Evolutionary conservation across 148 eudicot species (phyloP).

Genomic region (Salicornia ramosissima): DNA sequence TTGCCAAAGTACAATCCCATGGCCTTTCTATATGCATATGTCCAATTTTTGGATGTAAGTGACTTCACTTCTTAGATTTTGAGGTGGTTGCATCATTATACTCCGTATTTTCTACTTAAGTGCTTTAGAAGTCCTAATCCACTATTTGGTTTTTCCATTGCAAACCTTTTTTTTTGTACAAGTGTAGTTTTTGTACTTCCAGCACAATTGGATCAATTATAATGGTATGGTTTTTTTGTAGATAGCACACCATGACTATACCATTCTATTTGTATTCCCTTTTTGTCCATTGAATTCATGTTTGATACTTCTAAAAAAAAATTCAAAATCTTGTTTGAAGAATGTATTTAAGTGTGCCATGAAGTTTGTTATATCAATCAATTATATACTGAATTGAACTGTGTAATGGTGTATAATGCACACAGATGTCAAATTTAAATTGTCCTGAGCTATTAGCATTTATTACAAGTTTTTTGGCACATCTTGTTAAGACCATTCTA

Average conservation of each 20-base stretch:
- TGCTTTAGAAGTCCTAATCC: constrained; percentile 3
- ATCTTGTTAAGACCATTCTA: not conserved
- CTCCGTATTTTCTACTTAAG: not conserved
- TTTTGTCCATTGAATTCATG: no score
- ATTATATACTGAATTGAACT: not conserved
- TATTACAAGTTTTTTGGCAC: not conserved
- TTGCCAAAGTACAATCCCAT: constrained; percentile 95
- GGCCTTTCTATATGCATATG: constrained; percentile 95
- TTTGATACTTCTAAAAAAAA: no score
- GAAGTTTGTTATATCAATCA: not conserved
- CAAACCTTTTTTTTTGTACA: no score
- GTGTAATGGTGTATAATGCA: not conserved
- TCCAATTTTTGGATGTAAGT: constrained; percentile 90
- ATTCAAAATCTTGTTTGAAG: no score
- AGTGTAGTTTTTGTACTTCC: no score
- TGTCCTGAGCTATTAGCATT: no score
- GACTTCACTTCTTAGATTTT: constrained; percentile 10
- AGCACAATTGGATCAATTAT: no score
- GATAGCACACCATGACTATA: no score
- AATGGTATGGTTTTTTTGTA: no score
- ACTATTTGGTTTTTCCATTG: not conserved
- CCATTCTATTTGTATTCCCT: no score
- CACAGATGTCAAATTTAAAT: not conserved
- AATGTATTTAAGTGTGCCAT: not conserved
- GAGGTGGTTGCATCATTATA: constrained; percentile 8